Percentiles rank a stretch among this genome's conserved stretches.
Conservation (phyloP, 805 yeast species). For the Candida fluviatilis region DNA sequence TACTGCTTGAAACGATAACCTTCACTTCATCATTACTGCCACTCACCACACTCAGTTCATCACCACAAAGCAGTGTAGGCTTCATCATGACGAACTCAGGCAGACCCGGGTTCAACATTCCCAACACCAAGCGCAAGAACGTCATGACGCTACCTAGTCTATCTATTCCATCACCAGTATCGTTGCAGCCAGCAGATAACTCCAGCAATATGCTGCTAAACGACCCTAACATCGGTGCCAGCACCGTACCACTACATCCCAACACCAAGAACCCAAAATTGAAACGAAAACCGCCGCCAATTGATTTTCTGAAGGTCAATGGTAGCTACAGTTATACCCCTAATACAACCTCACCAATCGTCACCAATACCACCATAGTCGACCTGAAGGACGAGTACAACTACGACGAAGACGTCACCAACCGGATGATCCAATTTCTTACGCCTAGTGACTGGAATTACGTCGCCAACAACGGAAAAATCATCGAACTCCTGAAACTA, state of each 20-base stretch:
- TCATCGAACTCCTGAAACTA: constrained; percentile 62
- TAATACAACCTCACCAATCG: constrained; percentile 5
- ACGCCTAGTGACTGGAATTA: constrained; percentile 75
- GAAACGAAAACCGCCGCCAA: constrained; percentile 40
- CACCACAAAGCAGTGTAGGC: too few relatives aligned
- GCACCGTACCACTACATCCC: constrained; percentile 1
- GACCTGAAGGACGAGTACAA: neutral
- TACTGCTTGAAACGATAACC: too few relatives aligned
- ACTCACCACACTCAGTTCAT: too few relatives aligned
- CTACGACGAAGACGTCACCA: constrained; percentile 2
- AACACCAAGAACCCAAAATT: constrained; percentile 6
- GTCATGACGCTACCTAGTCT: constrained; percentile 18
- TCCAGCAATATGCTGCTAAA: neutral
- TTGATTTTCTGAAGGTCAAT: constrained; percentile 33
- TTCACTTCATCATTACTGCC: too few relatives aligned
- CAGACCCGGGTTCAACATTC: constrained; percentile 31
- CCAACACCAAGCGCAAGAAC: constrained; percentile 22
- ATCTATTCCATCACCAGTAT: constrained; percentile 25
- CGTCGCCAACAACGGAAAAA: constrained; percentile 53
- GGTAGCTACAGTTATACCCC: constrained; percentile 20
- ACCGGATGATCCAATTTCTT: constrained; percentile 19
- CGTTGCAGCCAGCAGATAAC: constrained; percentile 5
- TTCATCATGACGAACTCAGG: constrained; percentile 11
- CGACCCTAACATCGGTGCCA: neutral
- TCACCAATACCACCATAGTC: neutral